Evolutionary conservation across 352 stramenopile species (phyloP).

Genomic region (Pythium folliculosum): DNA sequence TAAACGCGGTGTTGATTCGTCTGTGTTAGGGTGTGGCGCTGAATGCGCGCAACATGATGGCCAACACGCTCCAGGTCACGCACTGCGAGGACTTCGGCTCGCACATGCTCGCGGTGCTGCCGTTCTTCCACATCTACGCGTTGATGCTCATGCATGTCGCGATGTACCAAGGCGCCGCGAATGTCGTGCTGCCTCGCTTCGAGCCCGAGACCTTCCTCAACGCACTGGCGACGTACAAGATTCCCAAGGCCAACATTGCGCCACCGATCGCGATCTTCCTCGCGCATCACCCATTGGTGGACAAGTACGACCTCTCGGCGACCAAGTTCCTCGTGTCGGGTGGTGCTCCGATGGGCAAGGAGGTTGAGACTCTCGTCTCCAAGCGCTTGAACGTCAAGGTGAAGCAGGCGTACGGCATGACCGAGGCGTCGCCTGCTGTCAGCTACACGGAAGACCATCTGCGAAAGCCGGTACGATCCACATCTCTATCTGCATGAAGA

Average conservation of each 20-base stretch:
- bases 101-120: slow-evolving; percentile 71
- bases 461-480: slow-evolving; percentile 20
- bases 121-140: slow-evolving; percentile 97
- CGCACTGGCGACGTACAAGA: slow-evolving; percentile 68
- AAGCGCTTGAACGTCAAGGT: slow-evolving; percentile 46
- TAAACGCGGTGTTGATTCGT: not conserved
- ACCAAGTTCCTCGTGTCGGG: slow-evolving; percentile 71
- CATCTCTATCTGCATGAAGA: slow-evolving; percentile 15
- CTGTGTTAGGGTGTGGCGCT: slow-evolving; percentile 49
- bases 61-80: slow-evolving; percentile 86
- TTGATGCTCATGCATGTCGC: slow-evolving; percentile 81
- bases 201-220: slow-evolving; percentile 88
- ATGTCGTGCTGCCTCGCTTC: slow-evolving; percentile 90
- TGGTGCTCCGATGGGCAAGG: slow-evolving; percentile 71
- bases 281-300: slow-evolving; percentile 88
- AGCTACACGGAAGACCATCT: slow-evolving; percentile 20
- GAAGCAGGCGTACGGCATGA: slow-evolving; percentile 53
- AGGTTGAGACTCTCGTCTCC: slow-evolving; percentile 55
- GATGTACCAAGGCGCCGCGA: slow-evolving; percentile 72
- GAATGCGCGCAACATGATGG: slow-evolving; percentile 87
- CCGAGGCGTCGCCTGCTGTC: slow-evolving; percentile 34
- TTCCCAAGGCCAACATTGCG: slow-evolving; percentile 63
- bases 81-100: slow-evolving; percentile 62
- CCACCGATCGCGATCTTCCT: slow-evolving; percentile 87
- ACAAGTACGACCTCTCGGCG: slow-evolving; percentile 90